phyloP scores from a whole-genome alignment of 1,284 basidiomycete species.

The Ceratobasidium papillatum region DNA sequence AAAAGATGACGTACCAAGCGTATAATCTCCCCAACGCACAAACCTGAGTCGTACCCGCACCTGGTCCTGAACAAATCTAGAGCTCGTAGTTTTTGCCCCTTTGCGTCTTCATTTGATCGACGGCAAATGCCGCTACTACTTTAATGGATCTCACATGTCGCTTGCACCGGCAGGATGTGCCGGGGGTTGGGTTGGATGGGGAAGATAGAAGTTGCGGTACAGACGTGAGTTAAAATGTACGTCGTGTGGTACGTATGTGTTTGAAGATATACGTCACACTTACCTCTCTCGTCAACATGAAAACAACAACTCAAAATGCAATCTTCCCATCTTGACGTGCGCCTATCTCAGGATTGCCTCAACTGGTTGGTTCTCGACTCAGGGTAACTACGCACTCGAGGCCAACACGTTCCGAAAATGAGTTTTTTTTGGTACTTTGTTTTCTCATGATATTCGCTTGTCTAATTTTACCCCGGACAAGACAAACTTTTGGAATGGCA shows the following conservation, averaged over 20 bases:
- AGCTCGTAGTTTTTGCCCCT: neutral
- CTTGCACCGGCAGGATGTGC: neutral
- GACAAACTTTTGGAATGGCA: neutral
- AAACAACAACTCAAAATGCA: constrained; percentile 6
- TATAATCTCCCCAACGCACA: constrained; percentile 4
- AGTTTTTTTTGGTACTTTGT: neutral
- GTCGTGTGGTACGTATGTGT: constrained; percentile 1
- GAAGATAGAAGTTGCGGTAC: constrained; percentile 19
- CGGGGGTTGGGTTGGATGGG: constrained; percentile 15
- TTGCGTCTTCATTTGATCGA: neutral
- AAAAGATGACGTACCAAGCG: constrained; percentile 1
- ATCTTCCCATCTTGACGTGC: constrained; percentile 19
- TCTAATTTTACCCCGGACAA: neutral
- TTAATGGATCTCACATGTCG: neutral
- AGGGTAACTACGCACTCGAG: neutral
- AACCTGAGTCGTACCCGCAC: constrained; percentile 13
- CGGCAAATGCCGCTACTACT: neutral
- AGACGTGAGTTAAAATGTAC: constrained; percentile 9
- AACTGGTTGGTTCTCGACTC: constrained; percentile 2
- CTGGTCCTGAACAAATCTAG: constrained; percentile 13
- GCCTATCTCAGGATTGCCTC: constrained; percentile 8
- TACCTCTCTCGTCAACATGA: constrained; percentile 8
- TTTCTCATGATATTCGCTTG: neutral
- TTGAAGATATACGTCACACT: constrained; percentile 21
- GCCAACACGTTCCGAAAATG: neutral